phyloP scores from a whole-genome alignment of 805 yeast genomes.

The Candida incommunis region DNA sequence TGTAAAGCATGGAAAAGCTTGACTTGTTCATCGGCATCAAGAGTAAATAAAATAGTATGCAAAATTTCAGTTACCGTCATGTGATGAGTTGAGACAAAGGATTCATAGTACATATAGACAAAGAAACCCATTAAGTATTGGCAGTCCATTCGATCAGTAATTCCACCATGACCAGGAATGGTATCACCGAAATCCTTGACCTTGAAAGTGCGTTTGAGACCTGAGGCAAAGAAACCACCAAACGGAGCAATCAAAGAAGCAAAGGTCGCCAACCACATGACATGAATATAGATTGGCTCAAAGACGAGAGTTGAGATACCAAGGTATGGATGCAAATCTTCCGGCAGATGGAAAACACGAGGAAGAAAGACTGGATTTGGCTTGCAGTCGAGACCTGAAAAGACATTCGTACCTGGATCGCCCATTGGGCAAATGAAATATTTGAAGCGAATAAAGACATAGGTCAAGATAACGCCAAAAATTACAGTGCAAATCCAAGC shows the following conservation, averaged over 20 bases:
- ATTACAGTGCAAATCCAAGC: conserved; percentile 91
- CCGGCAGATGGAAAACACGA: conserved; percentile 65
- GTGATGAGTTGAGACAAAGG: conserved; percentile 58
- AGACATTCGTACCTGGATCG: conserved; percentile 38
- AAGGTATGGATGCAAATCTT: conserved; percentile 37
- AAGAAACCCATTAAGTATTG: conserved; percentile 97
- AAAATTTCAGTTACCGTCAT: conserved; percentile 56
- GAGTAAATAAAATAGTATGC: conserved; percentile 60
- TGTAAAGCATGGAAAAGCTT: conserved; percentile 46
- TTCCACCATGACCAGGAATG: conserved; percentile 98
- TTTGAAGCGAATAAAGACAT: conserved; percentile 45
- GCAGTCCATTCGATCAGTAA: conserved; percentile 95
- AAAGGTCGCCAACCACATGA: conserved; percentile 75
- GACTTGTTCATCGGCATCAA: conserved; percentile 50
- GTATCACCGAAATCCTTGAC: conserved; percentile 97
- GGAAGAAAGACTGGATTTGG: conserved; percentile 83
- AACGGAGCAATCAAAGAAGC: conserved; percentile 97
- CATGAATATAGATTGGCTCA: conserved; percentile 85
- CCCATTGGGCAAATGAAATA: conserved; percentile 83
- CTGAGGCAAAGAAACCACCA: conserved; percentile 96
- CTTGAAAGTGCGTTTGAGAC: conserved; percentile 91
- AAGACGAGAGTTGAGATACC: conserved; percentile 39
- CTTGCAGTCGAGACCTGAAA: conserved; percentile 55
- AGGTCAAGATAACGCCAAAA: conserved; percentile 54
- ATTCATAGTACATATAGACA: conserved; percentile 81